A percentile compares a stretch with the other conserved stretches of the same genome.
Conservation (phyloP, 2,329 filamentous ascomycete genomes). For the Xylaria sp. region DNA sequence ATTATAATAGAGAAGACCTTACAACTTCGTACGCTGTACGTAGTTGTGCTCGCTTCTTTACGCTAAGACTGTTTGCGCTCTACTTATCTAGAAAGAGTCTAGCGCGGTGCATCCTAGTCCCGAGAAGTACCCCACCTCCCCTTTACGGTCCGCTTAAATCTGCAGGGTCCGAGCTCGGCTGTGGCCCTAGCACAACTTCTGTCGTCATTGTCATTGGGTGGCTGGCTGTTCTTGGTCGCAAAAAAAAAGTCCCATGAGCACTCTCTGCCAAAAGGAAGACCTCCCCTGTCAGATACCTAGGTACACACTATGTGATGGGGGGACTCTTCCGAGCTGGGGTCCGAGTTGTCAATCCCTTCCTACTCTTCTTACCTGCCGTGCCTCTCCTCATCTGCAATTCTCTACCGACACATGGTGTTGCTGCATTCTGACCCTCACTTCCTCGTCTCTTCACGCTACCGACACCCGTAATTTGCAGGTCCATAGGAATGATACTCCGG, state of each 20-base stretch:
- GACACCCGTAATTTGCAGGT: constrained; percentile 20
- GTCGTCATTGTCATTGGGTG: constrained; percentile 42
- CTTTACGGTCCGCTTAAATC: constrained; percentile 29
- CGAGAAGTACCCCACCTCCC: constrained; percentile 34
- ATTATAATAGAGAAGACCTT: no score
- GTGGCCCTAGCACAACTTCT: constrained; percentile 32
- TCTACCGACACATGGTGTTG: constrained; percentile 15
- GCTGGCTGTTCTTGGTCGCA: constrained; percentile 32
- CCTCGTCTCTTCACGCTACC: neutral
- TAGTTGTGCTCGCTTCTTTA: no score
- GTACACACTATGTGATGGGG: constrained; percentile 27
- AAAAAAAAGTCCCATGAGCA: constrained; percentile 38
- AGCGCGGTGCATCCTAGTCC: neutral
- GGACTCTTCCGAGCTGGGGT: constrained; percentile 29
- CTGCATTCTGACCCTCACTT: constrained; percentile 11
- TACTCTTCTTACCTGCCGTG: constrained; percentile 5
- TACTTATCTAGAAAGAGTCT: neutral
- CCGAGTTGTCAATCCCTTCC: constrained; percentile 26
- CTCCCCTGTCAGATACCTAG: constrained; percentile 34
- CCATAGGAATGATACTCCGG: constrained; percentile 42
- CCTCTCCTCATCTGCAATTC: constrained; percentile 21
- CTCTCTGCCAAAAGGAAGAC: constrained; percentile 23
- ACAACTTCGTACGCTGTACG: no score
- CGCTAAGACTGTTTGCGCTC: no score
- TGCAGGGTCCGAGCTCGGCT: constrained; percentile 42